Conservation (phyloP, 495 filamentous ascomycete species). For the Xylaria telfairii region DNA sequence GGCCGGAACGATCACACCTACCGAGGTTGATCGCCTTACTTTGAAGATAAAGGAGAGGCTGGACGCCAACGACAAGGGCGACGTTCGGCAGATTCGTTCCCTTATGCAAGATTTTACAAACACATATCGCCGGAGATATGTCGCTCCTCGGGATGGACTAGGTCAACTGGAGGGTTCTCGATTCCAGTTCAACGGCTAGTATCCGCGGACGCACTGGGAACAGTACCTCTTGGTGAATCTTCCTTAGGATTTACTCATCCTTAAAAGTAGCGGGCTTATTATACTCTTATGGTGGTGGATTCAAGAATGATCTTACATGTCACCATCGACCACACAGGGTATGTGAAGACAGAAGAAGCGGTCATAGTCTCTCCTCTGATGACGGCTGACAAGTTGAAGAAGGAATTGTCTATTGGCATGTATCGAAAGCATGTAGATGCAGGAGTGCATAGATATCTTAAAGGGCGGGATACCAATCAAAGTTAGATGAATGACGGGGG, state of each 20-base stretch:
- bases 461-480: neutral
- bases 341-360: neutral
- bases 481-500: neutral
- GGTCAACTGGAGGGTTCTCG: constrained; percentile 82
- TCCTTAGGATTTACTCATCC: too few relatives aligned
- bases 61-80: constrained; percentile 64
- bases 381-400: constrained; percentile 3
- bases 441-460: constrained; percentile 16
- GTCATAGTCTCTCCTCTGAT: neutral
- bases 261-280: neutral
- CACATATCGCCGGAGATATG: constrained; percentile 87
- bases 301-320: constrained; percentile 8
- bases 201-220: neutral
- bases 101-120: constrained; percentile 97
- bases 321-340: neutral
- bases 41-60: constrained; percentile 70
- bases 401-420: neutral
- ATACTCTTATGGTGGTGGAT: neutral
- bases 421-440: constrained; percentile 2
- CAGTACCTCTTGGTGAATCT: neutral
- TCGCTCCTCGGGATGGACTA: constrained; percentile 90
- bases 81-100: constrained; percentile 75
- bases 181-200: constrained; percentile 79
- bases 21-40: constrained; percentile 68
- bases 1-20: constrained; percentile 71